phyloP scores from a whole-genome alignment of 768 basidiomycete genomes.

The Rhodosporidiobolus odoratus region DNA sequence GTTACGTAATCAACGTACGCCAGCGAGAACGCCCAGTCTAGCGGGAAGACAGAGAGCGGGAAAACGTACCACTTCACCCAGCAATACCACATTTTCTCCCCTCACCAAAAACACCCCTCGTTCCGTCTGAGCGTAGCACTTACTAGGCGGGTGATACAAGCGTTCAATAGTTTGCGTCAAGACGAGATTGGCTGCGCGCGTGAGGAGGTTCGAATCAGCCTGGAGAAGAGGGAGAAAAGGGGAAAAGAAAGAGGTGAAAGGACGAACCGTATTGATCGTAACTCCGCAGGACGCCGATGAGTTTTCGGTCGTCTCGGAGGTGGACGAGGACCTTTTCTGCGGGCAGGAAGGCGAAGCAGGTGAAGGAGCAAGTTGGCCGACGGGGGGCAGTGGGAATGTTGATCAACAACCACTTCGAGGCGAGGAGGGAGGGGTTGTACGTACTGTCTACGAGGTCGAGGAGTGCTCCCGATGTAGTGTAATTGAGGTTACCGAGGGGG shows the following conservation, averaged over 20 bases:
- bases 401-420: neutral
- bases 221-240: neutral
- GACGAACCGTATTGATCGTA: conserved; percentile 96
- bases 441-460: conserved; percentile 99
- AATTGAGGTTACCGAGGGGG: conserved; percentile 57
- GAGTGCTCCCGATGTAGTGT: conserved; percentile 96
- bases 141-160: conserved; percentile 70
- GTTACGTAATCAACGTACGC: neutral
- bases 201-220: neutral
- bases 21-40: neutral
- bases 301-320: conserved; percentile 89
- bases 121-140: conserved; percentile 76
- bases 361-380: conserved; percentile 17
- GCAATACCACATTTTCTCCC: conserved; percentile 93
- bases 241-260: neutral
- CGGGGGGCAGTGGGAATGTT: conserved; percentile 38
- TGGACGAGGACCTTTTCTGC: conserved; percentile 98
- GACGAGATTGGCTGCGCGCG: conserved; percentile 78
- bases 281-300: conserved; percentile 89
- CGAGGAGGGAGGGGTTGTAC: conserved; percentile 45
- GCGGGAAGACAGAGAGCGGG: neutral
- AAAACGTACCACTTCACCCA: conserved; percentile 86
- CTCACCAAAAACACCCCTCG: conserved; percentile 88
- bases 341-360: conserved; percentile 23
- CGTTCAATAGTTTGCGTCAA: conserved; percentile 92